Conservation (phyloP, 2,329 filamentous ascomycete species). For the Trichoderma arundinaceum region DNA sequence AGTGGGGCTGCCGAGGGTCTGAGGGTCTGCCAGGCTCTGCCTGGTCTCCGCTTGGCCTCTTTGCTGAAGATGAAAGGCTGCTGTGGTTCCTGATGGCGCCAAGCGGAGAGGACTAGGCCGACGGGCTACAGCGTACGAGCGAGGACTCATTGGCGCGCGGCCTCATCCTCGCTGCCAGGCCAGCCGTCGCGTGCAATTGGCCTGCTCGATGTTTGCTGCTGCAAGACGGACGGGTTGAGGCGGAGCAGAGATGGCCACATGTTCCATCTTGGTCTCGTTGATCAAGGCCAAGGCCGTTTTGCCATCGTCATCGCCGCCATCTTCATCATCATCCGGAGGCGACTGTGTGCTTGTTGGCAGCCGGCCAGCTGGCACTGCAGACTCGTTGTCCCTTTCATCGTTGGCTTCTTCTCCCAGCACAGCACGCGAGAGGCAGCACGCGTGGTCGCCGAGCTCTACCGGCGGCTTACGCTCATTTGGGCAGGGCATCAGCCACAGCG, state of each 20-base stretch:
- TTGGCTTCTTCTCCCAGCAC: not conserved
- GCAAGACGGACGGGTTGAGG: constrained; percentile 14
- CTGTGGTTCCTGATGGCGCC: constrained; percentile 29
- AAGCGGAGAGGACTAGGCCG: constrained; percentile 22
- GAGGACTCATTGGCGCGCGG: constrained; percentile 27
- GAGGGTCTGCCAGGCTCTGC: not conserved
- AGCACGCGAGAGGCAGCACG: constrained; percentile 1
- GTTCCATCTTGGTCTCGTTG: not conserved
- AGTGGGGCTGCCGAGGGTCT: constrained; percentile 28
- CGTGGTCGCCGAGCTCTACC: constrained; percentile 17
- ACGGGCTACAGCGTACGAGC: constrained; percentile 7
- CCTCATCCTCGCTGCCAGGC: constrained; percentile 20
- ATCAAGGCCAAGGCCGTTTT: constrained; percentile 3
- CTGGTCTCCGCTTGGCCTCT: constrained; percentile 16
- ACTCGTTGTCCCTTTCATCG: not conserved
- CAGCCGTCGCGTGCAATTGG: constrained; percentile 22
- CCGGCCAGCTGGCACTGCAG: not conserved
- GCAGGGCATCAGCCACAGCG: constrained; percentile 24
- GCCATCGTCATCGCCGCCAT: not conserved
- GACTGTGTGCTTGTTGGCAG: constrained; percentile 5
- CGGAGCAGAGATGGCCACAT: constrained; percentile 24
- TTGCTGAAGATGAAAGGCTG: constrained; percentile 29
- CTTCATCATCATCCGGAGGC: not conserved
- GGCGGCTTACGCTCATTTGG: constrained; percentile 26
- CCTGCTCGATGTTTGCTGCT: not conserved